phyloP scores from a whole-genome alignment of 805 yeast genomes.

The Saturnispora saitoi region DNA sequence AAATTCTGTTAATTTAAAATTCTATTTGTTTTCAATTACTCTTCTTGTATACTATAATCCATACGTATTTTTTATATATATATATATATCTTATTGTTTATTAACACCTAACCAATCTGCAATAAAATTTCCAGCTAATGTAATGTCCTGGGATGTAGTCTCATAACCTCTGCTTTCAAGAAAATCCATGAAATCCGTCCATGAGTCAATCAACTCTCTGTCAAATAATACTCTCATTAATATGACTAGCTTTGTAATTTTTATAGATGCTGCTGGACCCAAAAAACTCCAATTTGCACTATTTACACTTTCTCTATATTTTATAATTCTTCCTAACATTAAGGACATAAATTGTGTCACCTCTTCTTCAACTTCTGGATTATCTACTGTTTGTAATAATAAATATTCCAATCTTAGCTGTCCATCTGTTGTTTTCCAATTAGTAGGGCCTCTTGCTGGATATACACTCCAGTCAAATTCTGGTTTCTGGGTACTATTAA shows the following conservation, averaged over 20 bases:
- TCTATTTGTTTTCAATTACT: not conserved
- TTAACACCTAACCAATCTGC: conserved; percentile 6
- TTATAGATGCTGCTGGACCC: conserved; percentile 1
- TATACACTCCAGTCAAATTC: conserved; percentile 6
- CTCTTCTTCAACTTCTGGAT: conserved; percentile 3
- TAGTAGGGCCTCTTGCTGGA: conserved; percentile 12
- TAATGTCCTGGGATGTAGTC: conserved; percentile 8
- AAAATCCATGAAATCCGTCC: conserved; percentile 8
- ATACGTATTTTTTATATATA: not conserved
- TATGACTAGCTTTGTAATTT: conserved; percentile 5
- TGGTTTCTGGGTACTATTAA: not conserved
- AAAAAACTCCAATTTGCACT: not conserved
- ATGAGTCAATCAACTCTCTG: conserved; percentile 4
- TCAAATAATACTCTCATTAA: conserved; percentile 8
- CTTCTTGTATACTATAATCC: not conserved
- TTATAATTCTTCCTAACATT: not conserved
- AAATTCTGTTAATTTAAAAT: conserved; percentile 65
- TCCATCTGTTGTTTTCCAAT: conserved; percentile 6
- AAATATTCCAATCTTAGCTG: conserved; percentile 11
- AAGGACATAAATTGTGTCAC: conserved; percentile 2
- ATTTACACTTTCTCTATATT: not conserved
- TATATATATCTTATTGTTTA: not conserved
- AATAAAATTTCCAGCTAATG: conserved; percentile 11
- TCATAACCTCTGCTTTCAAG: conserved; percentile 6
- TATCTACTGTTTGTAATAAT: conserved; percentile 8